Percentiles rank a stretch among this genome's conserved stretches.
Conservation (phyloP, 805 yeast species). For the Jamesozyma hellenica region DNA sequence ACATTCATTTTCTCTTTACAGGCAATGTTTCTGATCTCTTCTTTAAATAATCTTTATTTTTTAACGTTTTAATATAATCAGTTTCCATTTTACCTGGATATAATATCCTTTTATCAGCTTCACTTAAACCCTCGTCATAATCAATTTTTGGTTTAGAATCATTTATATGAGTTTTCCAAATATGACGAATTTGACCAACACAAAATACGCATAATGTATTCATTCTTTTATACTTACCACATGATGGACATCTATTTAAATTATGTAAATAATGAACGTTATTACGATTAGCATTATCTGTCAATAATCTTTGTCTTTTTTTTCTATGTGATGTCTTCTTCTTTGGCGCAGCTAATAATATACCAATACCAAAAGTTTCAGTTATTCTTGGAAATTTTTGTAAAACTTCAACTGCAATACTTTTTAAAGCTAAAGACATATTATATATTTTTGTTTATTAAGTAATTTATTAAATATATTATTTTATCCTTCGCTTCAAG, state of each 20-base stretch:
- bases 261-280: slow-evolving; percentile 67
- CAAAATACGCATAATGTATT: slow-evolving; percentile 92
- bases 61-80: slow-evolving; percentile 35
- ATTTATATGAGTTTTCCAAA: slow-evolving; percentile 46
- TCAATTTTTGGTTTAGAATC: slow-evolving; percentile 13
- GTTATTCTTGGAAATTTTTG: not conserved
- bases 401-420: not conserved
- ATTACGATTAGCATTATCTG: slow-evolving; percentile 47
- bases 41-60: slow-evolving; percentile 44
- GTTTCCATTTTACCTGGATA: slow-evolving; percentile 64
- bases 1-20: slow-evolving; percentile 29
- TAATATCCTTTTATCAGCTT: slow-evolving; percentile 51
- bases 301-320: slow-evolving; percentile 72
- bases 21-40: slow-evolving; percentile 49
- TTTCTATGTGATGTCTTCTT: slow-evolving; percentile 83
- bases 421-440: slow-evolving; percentile 1
- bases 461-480: too few species aligned
- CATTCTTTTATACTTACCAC: slow-evolving; percentile 85
- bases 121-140: slow-evolving; percentile 30
- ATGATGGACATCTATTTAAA: slow-evolving; percentile 85
- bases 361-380: slow-evolving; percentile 34
- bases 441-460: not conserved
- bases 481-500: not conserved
- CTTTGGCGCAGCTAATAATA: slow-evolving; percentile 83
- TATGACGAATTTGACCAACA: slow-evolving; percentile 64